phyloP scores from a whole-genome alignment of 1,139 yeast genomes.

The Blastobotrys petasosporus region DNA sequence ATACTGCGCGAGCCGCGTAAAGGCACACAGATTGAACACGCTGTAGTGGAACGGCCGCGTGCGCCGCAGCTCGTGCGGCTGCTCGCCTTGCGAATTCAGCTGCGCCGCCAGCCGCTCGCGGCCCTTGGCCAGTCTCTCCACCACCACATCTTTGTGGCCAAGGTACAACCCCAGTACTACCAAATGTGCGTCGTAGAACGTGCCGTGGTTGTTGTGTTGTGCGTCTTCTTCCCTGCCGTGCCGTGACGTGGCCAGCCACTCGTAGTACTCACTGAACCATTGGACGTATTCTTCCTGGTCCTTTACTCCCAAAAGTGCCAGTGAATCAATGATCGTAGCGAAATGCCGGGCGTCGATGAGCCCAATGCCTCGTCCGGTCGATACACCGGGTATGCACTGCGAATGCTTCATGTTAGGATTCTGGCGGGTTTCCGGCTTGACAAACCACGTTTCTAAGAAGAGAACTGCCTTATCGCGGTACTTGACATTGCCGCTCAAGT shows the following conservation, averaged over 20 bases:
- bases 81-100: not conserved
- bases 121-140: not conserved
- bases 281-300: not conserved
- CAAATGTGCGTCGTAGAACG: slow-evolving; percentile 3
- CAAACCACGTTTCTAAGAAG: not conserved
- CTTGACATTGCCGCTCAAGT: not conserved
- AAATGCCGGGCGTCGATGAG: slow-evolving; percentile 2
- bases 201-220: slow-evolving; percentile 1
- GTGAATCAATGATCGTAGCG: not conserved
- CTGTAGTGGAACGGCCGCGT: not conserved
- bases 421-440: not conserved
- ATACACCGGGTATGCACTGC: not conserved
- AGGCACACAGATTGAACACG: slow-evolving; percentile 2
- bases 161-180: not conserved
- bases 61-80: slow-evolving; percentile 2
- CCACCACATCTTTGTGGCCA: not conserved
- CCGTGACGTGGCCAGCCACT: not conserved
- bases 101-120: not conserved
- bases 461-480: not conserved
- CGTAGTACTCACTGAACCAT: slow-evolving; percentile 3
- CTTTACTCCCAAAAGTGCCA: not conserved
- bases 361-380: not conserved
- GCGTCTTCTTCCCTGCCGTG: not conserved
- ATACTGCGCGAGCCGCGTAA: not conserved
- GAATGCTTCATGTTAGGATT: slow-evolving; percentile 1